Evolutionary conservation across 805 yeast species (phyloP).

Genomic region (Zygosaccharomyces rouxii): DNA sequence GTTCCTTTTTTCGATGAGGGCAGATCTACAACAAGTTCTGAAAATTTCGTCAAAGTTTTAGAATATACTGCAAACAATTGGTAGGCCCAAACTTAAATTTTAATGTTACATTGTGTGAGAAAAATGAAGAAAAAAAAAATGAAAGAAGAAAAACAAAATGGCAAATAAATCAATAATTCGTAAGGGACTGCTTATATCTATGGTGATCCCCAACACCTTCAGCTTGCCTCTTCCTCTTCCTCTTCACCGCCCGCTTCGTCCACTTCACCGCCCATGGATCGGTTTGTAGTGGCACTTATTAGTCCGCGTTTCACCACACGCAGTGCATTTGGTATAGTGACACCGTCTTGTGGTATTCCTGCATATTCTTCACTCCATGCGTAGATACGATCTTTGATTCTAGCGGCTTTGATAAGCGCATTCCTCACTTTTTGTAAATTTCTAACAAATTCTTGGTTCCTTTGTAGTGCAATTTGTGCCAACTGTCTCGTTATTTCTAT

Average conservation of each 20-base stretch:
- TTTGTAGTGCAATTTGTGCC: conserved; percentile 73
- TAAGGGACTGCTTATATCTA: background rate
- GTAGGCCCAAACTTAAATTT: conserved; percentile 18
- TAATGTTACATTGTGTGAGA: background rate
- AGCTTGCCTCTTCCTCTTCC: conserved; percentile 12
- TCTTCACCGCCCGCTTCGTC: conserved; percentile 32
- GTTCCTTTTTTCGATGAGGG: conserved; percentile 41
- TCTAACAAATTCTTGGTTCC: conserved; percentile 80
- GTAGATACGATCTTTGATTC: conserved; percentile 62
- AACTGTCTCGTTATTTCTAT: conserved; percentile 70
- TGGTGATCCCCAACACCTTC: background rate
- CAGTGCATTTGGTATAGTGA: conserved; percentile 36
- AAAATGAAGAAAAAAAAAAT: too few species aligned
- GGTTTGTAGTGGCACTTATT: conserved; percentile 36
- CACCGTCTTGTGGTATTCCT: conserved; percentile 52
- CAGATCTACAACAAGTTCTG: conserved; percentile 8
- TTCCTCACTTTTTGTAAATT: conserved; percentile 68
- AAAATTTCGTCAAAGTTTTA: conserved; percentile 40
- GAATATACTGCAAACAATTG: conserved; percentile 36
- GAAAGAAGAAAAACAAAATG: too few species aligned
- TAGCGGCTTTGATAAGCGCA: conserved; percentile 73
- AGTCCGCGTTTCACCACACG: conserved; percentile 36
- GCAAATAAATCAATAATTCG: background rate
- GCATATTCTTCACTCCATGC: conserved; percentile 86
- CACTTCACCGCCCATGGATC: conserved; percentile 20